Base-by-base conservation (phyloP, 768 basidiomycete genomes). In the Hygrocybe coccinea region DNA sequence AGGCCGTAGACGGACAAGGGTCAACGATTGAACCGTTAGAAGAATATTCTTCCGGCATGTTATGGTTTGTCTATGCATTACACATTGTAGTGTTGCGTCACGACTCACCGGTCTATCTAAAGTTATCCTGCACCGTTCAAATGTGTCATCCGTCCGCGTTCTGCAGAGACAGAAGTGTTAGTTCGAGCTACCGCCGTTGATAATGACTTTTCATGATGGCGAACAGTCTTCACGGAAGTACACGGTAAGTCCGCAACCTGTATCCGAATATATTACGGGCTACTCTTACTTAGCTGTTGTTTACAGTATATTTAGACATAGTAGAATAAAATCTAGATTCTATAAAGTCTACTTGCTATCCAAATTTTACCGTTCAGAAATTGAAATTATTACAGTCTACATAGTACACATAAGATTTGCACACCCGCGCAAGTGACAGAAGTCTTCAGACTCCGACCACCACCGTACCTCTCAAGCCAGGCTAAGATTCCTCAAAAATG, bases 401-500 rank as follows among this genome's bases (percentile, higher is more conserved):
- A n/a, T n/a, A n/a, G n/a, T n/a, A n/a, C n/a, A n/a, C n/a, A n/a
- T n/a, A n/a, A n/a, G n/a, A n/a, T n/a, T n/a, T n/a, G n/a, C n/a
- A n/a, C n/a, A n/a, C n/a, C n/a, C n/a, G n/a, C n/a, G n/a, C n/a
- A n/a, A n/a, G n/a, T n/a, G n/a, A n/a, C n/a, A n/a, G n/a, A n/a
- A n/a, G n/a, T n/a, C n/a, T 51, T 51, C 50, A 37, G 36, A 51
- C 50, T 51, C 50, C 50, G 50, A 22, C 50, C 29, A 11, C 10
- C n/a, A 22, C 15, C n/a, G n/a, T 25, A 11, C 22, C 14, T 15
- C 12, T 36, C 34, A 51, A n/a, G n/a, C 50, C 48, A 8, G 14
- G 5, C 14, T n/a, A n/a, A n/a, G n/a, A n/a, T n/a, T n/a, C 35
- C 35, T 9, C 14, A 38, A 74, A 65, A 51, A 90, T 89, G 88